Base-by-base conservation (phyloP, 305 asterid genomes). In the Solanum hybrid region DNA sequence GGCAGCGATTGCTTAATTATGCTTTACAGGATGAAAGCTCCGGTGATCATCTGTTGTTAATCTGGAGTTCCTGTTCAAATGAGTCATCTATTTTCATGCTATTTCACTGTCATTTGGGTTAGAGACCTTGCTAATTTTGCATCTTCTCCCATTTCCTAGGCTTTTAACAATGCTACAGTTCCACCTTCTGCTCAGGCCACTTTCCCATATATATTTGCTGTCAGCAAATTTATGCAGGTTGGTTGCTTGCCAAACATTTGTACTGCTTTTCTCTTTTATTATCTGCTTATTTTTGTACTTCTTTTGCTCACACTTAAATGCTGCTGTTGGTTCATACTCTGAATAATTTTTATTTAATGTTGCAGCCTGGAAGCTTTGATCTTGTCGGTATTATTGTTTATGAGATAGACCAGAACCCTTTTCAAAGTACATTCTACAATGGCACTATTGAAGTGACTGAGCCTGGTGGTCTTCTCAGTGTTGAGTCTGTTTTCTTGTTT, bases 161-260 rank as follows among this genome's bases (percentile, higher is more conserved):
- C 94, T 89, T 97, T 95, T 80, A 95, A 94, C 92, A 97, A 96
- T 88, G 98, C 99, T n/a, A 94, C 98, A 46, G 98, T 98, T 89
- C 99, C 99, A 37, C 94, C 97, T 92, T 94, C 97, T 14, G 92
- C 96, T 69, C 99, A 98, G 93, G 98, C 99, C 74, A 89, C 98
- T 34, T 98, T 95, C 93, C 98, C 98, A 22, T 98, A 98, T 88
- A 87, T 94, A 89, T 98, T 95, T 90, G 98, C 93, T 74, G 96
- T 98, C 82, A 98, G 98, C 98, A 98, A 97, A 95, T 98, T 97
- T 93, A 94, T 97, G 90, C 99, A 97, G 97, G 99, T 95, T 93
- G 93, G 91, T 90, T 69, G 18, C 61, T 89, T 61, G 80, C 67
- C 90, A 61, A 82, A 34, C 87, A 28, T 28, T 40, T 4, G 18